A percentile compares a stretch with the other conserved stretches of the same genome.
Evolutionary conservation across 192 early-diverging fungal species (phyloP).

Genomic region (Coemansia pectinata): DNA sequence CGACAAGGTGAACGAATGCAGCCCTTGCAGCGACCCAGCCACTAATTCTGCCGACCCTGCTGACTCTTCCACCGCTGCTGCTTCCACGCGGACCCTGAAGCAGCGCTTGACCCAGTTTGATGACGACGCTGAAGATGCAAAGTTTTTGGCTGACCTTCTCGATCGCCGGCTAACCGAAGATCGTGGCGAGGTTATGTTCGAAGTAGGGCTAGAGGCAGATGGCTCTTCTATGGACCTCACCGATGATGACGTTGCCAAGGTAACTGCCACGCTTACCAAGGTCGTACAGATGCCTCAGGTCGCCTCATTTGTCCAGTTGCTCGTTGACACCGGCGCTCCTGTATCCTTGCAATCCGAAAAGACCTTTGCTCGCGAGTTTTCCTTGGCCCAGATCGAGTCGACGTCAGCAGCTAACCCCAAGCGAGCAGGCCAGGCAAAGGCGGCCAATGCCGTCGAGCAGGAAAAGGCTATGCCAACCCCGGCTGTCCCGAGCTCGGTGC

Average conservation of each 20-base stretch:
- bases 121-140: conserved; percentile 49
- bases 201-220: conserved; percentile 76
- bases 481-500: neutral
- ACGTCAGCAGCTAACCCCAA: neutral
- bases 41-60: neutral
- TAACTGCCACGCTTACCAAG: conserved; percentile 42
- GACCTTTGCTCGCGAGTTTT: conserved; percentile 10
- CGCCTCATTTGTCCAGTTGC: conserved; percentile 32
- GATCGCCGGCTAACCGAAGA: conserved; percentile 56
- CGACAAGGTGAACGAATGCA: conserved; percentile 28
- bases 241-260: conserved; percentile 47
- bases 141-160: conserved; percentile 50
- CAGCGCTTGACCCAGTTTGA: conserved; percentile 50
- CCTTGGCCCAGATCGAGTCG: neutral
- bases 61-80: neutral
- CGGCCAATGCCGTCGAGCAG: neutral
- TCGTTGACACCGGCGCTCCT: conserved; percentile 26
- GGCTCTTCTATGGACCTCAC: conserved; percentile 69
- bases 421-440: neutral
- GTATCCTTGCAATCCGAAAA: neutral
- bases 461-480: neutral
- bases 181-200: conserved; percentile 75
- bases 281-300: conserved; percentile 21
- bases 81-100: conserved; percentile 34
- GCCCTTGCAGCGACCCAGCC: neutral